Base-by-base conservation (phyloP, 2,329 filamentous ascomycete genomes). In the Boeremia exigua region DNA sequence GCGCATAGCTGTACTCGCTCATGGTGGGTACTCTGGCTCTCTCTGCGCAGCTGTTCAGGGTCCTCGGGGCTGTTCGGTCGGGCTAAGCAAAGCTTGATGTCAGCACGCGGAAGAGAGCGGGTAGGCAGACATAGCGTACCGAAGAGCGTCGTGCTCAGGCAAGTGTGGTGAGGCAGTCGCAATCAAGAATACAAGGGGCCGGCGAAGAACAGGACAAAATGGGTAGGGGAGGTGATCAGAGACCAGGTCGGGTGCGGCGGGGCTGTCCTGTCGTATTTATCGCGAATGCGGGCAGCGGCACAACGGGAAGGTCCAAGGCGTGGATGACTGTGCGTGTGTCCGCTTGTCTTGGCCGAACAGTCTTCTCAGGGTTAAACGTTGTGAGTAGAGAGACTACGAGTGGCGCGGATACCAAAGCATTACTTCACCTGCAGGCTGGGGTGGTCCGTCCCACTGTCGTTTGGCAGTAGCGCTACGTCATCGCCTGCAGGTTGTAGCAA, bases 1-100 rank as follows among this genome's bases (percentile, higher is more conserved):
- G 74, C 68, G 79, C 78, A 68, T 81, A 78, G 75, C 75, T 74
- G 75, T 82, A 82, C 65, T 79, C 74, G 56, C 79, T 81, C 80
- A 82, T 82, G 17, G 48, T 39, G 39, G 71, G 65, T 28, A 36
- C 28, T 25, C 30, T 23, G 34, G n/a, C 40, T 52, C 50, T 60
- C 25, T 54, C 56, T 56, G 54, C 54, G 49, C 48, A 40, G 37
- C 33, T 11, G 43, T 45, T 60, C 48, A 58, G 50, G 54, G 57
- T 60, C 58, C 56, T 46, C n/a, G 43, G 46, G 38, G 29, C 36
- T 55, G 34, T 48, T 52, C 29, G 52, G 60, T 34, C 29, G 29
- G 58, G 59, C 61, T 67, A 57, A 58, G 55, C 59, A 60, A 38
- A 42, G 52, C 54, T 55, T 54, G 27, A 39, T 48, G 62, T 65